Percentiles rank a stretch among this genome's conserved stretches.
These are phyloP conservation scores for Kockiozyma suomiensis DNA, from an alignment of 805 yeast genomes.

Conservation along the genomic window DNA sequence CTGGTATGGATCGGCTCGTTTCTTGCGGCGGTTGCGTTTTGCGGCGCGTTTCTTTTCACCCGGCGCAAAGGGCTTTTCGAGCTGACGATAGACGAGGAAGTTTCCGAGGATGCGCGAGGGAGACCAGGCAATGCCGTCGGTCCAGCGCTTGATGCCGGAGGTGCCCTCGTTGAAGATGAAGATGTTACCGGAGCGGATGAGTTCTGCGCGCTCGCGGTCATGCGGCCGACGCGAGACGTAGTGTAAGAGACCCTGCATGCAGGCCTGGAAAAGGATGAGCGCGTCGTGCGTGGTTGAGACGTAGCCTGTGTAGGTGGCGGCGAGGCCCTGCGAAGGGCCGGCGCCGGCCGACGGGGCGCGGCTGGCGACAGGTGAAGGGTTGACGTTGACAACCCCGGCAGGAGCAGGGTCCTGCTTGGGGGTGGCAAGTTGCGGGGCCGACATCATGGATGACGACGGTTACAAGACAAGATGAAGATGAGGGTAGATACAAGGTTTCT, in stretches of 20 bases:
- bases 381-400: not conserved
- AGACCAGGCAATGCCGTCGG: conserved; percentile 94
- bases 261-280: conserved; percentile 76
- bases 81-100: conserved; percentile 79
- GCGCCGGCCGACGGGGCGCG: conserved; percentile 11
- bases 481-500: not conserved
- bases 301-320: conserved; percentile 68
- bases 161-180: conserved; percentile 83
- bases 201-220: conserved; percentile 67
- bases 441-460: no score
- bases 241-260: conserved; percentile 59
- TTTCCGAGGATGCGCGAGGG: conserved; percentile 87
- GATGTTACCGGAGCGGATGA: conserved; percentile 75
- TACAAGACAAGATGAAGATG: not conserved
- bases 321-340: conserved; percentile 29
- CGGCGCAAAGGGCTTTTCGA: conserved; percentile 51
- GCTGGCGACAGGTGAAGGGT: conserved; percentile 5
- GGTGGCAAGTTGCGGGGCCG: conserved; percentile 20
- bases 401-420: conserved; percentile 17
- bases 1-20: conserved; percentile 33
- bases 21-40: conserved; percentile 37
- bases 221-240: conserved; percentile 78
- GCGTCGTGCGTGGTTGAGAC: conserved; percentile 85
- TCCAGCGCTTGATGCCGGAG: conserved; percentile 90
- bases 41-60: conserved; percentile 51